A percentile compares a stretch with the other conserved stretches of the same genome.
Conservation (phyloP, 2,329 filamentous ascomycete genomes). For the Exophiala viscosa region DNA sequence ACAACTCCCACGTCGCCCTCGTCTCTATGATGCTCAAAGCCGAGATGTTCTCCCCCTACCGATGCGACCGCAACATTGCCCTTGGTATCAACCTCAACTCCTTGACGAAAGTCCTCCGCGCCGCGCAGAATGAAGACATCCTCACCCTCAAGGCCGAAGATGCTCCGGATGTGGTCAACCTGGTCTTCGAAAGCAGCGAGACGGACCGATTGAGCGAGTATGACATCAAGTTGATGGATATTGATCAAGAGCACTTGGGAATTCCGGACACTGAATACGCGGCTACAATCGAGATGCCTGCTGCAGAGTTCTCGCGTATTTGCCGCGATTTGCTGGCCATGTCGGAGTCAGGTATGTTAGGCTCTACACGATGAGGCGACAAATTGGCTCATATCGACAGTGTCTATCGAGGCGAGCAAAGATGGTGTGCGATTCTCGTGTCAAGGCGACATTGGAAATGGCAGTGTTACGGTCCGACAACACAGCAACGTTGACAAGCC, state of each 20-base stretch:
- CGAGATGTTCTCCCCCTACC: constrained; percentile 89
- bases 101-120: constrained; percentile 93
- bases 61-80: constrained; percentile 98
- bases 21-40: constrained; percentile 99
- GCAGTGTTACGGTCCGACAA: constrained; percentile 84
- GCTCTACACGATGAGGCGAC: background rate
- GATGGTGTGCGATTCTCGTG: constrained; percentile 95
- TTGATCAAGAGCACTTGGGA: constrained; percentile 98
- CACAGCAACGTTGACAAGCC: constrained; percentile 89
- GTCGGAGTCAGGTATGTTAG: constrained; percentile 81
- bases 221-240: constrained; percentile 99
- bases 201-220: constrained; percentile 96
- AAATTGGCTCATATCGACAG: constrained; percentile 46
- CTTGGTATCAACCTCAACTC: constrained; percentile 96
- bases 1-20: constrained; percentile 98
- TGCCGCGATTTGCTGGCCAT: constrained; percentile 86
- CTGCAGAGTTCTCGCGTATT: constrained; percentile 87
- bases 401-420: constrained; percentile 93
- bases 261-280: constrained; percentile 99
- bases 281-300: constrained; percentile 84
- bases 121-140: constrained; percentile 89
- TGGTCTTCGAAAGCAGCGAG: constrained; percentile 86
- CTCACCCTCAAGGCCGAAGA: constrained; percentile 97
- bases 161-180: constrained; percentile 88
- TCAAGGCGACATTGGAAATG: constrained; percentile 92